Percentiles rank a stretch among this genome's conserved stretches.
These are phyloP conservation scores for Candida glucosophila DNA, from an alignment of 1,139 yeast species.

Conservation along the genomic window DNA sequence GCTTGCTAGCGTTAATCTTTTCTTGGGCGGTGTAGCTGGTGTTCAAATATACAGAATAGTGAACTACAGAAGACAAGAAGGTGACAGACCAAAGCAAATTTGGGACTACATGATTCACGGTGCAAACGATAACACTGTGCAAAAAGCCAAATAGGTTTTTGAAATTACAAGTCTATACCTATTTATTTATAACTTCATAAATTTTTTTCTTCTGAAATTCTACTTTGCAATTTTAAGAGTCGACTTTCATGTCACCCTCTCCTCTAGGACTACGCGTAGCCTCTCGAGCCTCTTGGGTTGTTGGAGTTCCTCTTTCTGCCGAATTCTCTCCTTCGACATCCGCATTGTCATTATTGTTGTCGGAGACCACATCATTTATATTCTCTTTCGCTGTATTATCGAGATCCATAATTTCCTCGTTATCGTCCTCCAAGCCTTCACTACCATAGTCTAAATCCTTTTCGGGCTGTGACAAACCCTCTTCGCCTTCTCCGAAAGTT, in stretches of 20 bases:
- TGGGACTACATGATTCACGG: constrained; percentile 51
- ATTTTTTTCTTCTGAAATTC: too few relatives aligned
- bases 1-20: constrained; percentile 89
- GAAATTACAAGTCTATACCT: too few relatives aligned
- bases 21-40: constrained; percentile 85
- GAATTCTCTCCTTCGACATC: constrained; percentile 1
- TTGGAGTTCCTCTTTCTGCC: constrained; percentile 1
- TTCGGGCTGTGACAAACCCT: constrained; percentile 3
- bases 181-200: too few relatives aligned
- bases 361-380: background rate
- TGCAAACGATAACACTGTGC: too few relatives aligned
- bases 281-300: background rate
- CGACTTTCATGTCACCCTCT: background rate
- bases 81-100: constrained; percentile 47
- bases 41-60: constrained; percentile 69
- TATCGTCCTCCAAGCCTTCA: constrained; percentile 5
- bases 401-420: constrained; percentile 4
- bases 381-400: background rate
- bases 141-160: too few relatives aligned
- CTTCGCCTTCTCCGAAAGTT: constrained; percentile 2
- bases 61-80: constrained; percentile 46
- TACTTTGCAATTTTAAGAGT: too few relatives aligned
- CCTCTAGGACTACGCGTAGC: background rate
- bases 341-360: background rate
- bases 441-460: too few relatives aligned